Evolutionary conservation across 1,139 yeast genomes (phyloP).

Genomic region (Suhomyces kunorum): DNA sequence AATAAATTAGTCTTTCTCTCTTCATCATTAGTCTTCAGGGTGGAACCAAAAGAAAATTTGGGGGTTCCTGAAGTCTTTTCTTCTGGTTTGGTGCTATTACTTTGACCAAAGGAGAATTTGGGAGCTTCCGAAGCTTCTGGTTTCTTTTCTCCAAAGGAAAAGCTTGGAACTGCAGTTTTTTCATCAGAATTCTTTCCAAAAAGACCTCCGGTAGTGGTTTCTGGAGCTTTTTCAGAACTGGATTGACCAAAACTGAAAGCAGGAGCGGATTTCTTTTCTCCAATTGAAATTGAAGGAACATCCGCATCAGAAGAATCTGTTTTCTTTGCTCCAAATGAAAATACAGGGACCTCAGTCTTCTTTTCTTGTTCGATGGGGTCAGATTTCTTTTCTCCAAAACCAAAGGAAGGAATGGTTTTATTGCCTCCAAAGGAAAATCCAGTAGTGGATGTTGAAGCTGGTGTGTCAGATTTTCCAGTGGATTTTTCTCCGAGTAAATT

Average conservation of each 20-base stretch:
- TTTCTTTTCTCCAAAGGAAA: slow-evolving; percentile 1
- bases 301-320: background rate
- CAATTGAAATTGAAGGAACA: background rate
- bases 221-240: background rate
- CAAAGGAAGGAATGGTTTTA: background rate
- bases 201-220: background rate
- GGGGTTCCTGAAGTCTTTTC: background rate
- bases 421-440: slow-evolving; percentile 1
- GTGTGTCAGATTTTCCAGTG: too few species aligned
- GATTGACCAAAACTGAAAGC: background rate
- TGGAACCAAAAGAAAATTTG: background rate
- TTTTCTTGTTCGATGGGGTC: background rate
- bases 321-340: background rate
- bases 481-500: slow-evolving; percentile 7
- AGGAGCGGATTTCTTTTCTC: background rate
- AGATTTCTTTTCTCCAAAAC: background rate
- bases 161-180: slow-evolving; percentile 4
- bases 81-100: background rate
- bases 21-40: background rate
- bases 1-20: background rate
- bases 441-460: too few species aligned
- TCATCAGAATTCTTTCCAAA: background rate
- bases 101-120: background rate
- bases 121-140: background rate
- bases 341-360: background rate